Base-by-base conservation (phyloP, 495 filamentous ascomycete species). In the Xylaria telfairii region DNA sequence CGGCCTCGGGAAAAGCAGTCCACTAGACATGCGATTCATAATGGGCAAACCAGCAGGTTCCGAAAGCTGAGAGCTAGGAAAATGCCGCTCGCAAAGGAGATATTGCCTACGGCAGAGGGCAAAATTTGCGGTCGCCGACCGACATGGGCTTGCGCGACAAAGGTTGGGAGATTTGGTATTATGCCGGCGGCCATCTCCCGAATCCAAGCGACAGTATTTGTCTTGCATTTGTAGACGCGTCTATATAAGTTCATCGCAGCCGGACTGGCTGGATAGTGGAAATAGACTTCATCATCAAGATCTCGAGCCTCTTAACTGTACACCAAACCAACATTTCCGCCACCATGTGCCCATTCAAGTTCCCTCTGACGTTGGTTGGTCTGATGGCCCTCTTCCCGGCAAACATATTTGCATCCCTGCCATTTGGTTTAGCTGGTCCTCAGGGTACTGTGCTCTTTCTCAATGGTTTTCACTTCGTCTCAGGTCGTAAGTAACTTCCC, bases 401-500 rank as follows among this genome's bases (percentile, higher is more conserved):
- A 19, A 32, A 42, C 32, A 17, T 63, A 17, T 53, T 71, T 32
- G 75, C 76, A 44, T 17, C 75, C 8, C 68, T 71, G 13, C 76
- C 76, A 24, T 78, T 79, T 32, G 77, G 78, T 19, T 63, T 63
- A 54, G 69, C 74, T 47, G 77, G 77, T 13, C 74, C 78, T 17
- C 64, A 77, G 39, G 74, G 74, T 19, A 69, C 75, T 1, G 75
- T 80, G 12, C 62, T 80, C 13, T 79, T 78, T 66, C 70, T 81
- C 34, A 83, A 83, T 53, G 81, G 81, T 34, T 82, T 83, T 73
- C 80, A 83, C 60, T 82, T 81, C 67, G 72, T 76, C 46, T 79
- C 75, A 7, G 81, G 80, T 44, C 70, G 75, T 32, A 74, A 64
- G 61, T 17, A 47, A 32, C 42, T 21, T 26, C 15, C 7, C 39